A percentile compares a stretch with the other conserved stretches of the same genome.
Evolutionary conservation across 306 rosid species (phyloP).

Genomic region (Psophocarpus tetragonolobus): DNA sequence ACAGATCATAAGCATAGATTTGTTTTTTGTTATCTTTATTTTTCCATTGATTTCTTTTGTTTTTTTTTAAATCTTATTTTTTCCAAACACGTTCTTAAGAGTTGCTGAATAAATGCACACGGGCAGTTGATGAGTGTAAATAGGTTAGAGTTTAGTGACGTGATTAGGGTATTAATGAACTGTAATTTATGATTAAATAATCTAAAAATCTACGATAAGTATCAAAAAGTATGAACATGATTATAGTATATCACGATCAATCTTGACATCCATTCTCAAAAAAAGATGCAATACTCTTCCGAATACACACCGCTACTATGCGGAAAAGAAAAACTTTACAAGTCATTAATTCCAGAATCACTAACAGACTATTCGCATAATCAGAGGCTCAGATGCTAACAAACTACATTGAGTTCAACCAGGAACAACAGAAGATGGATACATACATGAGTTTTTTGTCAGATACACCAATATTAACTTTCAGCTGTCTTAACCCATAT

Average conservation of each 20-base stretch:
- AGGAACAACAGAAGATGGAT: background rate
- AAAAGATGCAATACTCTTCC: background rate
- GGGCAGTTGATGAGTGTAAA: background rate
- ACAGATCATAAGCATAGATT: no score
- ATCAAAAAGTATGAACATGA: background rate
- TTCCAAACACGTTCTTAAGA: background rate
- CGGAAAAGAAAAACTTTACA: background rate
- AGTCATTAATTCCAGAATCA: background rate
- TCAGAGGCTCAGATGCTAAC: background rate
- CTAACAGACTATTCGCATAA: constrained; percentile 1
- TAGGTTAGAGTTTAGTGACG: background rate
- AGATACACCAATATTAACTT: constrained; percentile 26
- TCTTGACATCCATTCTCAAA: background rate
- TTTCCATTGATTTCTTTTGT: no score
- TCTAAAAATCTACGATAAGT: background rate
- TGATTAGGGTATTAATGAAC: background rate
- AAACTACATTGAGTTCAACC: constrained; percentile 15
- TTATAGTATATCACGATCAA: background rate
- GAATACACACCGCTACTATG: background rate
- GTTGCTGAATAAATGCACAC: background rate
- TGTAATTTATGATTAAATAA: background rate
- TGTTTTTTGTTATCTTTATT: no score
- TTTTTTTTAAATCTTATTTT: no score
- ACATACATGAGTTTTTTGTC: background rate
- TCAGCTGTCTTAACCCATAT: constrained; percentile 55